Conservation (phyloP, 495 filamentous ascomycete genomes). For the Acidiella bohemica region DNA sequence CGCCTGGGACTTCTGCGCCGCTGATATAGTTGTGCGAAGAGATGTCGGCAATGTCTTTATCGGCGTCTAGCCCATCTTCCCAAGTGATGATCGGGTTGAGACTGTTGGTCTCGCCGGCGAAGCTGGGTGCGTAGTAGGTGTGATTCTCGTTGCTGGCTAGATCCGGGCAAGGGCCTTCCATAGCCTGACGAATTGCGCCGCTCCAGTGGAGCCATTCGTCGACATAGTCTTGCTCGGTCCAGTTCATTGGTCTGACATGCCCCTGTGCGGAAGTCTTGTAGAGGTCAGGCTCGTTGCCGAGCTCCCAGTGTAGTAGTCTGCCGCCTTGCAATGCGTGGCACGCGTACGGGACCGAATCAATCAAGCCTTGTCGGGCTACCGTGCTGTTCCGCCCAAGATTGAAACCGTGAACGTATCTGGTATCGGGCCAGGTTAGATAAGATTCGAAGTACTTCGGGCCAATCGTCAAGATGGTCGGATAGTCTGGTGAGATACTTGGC, state of each 20-base stretch:
- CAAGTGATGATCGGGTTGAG: slow-evolving; percentile 40
- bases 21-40: slow-evolving; percentile 60
- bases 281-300: slow-evolving; percentile 58
- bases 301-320: slow-evolving; percentile 44
- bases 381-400: slow-evolving; percentile 47
- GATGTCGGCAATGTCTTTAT: slow-evolving; percentile 40
- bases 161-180: slow-evolving; percentile 41
- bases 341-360: slow-evolving; percentile 42
- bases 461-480: slow-evolving; percentile 47
- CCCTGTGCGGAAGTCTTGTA: slow-evolving; percentile 43
- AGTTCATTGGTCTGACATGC: slow-evolving; percentile 38
- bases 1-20: slow-evolving; percentile 46
- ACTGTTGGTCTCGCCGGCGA: slow-evolving; percentile 41
- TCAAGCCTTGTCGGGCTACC: slow-evolving; percentile 36
- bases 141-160: slow-evolving; percentile 33
- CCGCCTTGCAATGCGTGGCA: slow-evolving; percentile 44
- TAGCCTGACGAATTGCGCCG: slow-evolving; percentile 33
- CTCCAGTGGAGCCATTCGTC: slow-evolving; percentile 48
- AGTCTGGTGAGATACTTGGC: slow-evolving; percentile 39
- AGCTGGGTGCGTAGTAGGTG: slow-evolving; percentile 47
- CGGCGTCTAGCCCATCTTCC: slow-evolving; percentile 38
- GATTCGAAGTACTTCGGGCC: slow-evolving; percentile 55
- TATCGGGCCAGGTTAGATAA: slow-evolving; percentile 43
- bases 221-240: slow-evolving; percentile 46
- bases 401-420: slow-evolving; percentile 50